phyloP scores from a whole-genome alignment of 2,329 filamentous ascomycete genomes.

The Aspergillus hiratsukae region DNA sequence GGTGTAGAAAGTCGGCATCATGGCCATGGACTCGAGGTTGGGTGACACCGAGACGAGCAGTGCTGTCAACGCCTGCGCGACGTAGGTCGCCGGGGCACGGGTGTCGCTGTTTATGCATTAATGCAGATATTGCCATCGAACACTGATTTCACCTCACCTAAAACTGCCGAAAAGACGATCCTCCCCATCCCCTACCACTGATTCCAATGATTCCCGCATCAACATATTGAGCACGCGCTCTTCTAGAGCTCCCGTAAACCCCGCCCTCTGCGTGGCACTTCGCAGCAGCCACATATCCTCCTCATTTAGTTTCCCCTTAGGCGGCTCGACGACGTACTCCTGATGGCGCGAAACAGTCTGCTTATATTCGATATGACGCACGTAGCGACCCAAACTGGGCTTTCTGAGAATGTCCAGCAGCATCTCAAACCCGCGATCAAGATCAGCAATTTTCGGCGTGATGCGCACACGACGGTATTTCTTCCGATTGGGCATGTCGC shows the following conservation, averaged over 20 bases:
- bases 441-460: not conserved
- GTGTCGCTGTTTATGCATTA: not conserved
- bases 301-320: too few species aligned
- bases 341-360: too few species aligned
- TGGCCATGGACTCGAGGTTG: slow-evolving; percentile 10
- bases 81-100: not conserved
- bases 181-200: too few species aligned
- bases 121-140: not conserved
- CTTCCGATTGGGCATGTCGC: slow-evolving; percentile 13
- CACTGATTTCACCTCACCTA: too few species aligned
- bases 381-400: slow-evolving; percentile 15
- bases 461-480: slow-evolving; percentile 9
- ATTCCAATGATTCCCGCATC: slow-evolving; percentile 5
- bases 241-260: slow-evolving; percentile 6
- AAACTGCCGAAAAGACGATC: too few species aligned
- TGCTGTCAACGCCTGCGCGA: slow-evolving; percentile 16
- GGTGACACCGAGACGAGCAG: slow-evolving; percentile 20
- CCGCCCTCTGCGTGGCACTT: slow-evolving; percentile 9
- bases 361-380: slow-evolving; percentile 14
- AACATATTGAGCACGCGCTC: slow-evolving; percentile 16
- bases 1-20: not conserved
- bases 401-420: slow-evolving; percentile 16
- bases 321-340: too few species aligned
- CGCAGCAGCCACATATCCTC: slow-evolving; percentile 1
- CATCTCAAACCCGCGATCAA: slow-evolving; percentile 13